These are phyloP conservation scores for Cyphellophora attinorum DNA, from an alignment of 2,329 filamentous ascomycete species.

Conservation along the genomic window DNA sequence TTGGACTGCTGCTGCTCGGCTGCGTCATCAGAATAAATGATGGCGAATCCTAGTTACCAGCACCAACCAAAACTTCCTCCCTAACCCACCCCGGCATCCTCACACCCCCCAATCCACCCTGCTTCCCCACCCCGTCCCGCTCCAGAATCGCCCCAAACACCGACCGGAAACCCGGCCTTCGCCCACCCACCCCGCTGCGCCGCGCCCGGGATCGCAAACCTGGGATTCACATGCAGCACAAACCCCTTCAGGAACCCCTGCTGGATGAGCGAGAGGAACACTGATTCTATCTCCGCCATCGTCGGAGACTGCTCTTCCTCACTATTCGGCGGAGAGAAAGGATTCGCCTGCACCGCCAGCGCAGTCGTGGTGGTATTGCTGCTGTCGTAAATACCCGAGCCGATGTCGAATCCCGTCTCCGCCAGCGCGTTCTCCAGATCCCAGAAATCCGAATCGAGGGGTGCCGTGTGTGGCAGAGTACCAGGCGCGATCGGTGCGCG, in stretches of 20 bases:
- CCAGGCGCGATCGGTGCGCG: conserved; percentile 18
- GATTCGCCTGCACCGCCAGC: background rate
- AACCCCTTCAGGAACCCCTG: conserved; percentile 79
- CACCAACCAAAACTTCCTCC: conserved; percentile 19
- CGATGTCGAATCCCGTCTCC: conserved; percentile 14
- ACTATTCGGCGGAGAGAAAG: conserved; percentile 8
- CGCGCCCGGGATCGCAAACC: conserved; percentile 69
- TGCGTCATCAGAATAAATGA: too few relatives aligned
- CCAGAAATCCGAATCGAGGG: conserved; percentile 36
- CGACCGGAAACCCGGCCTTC: conserved; percentile 42
- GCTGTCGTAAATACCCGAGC: conserved; percentile 13
- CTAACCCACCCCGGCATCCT: conserved; percentile 73
- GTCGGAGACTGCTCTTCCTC: conserved; percentile 31
- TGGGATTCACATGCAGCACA: conserved; percentile 63
- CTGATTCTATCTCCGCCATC: conserved; percentile 62
- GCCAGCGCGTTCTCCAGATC: conserved; percentile 22
- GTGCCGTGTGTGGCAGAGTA: conserved; percentile 1
- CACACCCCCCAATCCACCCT: conserved; percentile 55
- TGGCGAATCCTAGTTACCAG: too few relatives aligned
- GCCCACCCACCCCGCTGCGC: background rate
- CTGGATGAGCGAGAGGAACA: conserved; percentile 65
- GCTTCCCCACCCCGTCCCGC: conserved; percentile 1
- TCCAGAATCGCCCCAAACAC: conserved; percentile 24
- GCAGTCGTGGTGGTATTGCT: too few relatives aligned
- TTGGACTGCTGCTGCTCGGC: too few relatives aligned